Evolutionary conservation across 768 basidiomycete genomes (phyloP), one percentile per base, ranked within the genome.

Genomic region (Leccinellum rugosiceps): DNA sequence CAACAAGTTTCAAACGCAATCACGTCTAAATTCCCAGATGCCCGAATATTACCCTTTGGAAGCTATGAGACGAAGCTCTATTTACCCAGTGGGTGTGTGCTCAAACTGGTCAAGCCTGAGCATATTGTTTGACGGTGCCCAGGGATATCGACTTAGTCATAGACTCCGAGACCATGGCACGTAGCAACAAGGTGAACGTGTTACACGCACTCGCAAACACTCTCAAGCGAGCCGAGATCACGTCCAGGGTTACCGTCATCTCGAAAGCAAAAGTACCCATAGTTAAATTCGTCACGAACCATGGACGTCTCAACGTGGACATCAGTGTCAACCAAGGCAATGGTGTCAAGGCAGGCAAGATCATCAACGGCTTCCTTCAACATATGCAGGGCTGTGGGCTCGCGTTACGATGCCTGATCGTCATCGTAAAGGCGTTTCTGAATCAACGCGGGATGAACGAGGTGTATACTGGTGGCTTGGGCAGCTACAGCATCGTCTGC

Each of bases 81-180:
- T 71, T 80, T 98, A 21, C 96, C 97, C 4, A 77, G 83, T 52
- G 95, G 95, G 95, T 97, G 71, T 67, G 89, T 75, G 30, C 50
- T 34, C 19, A 44, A 32, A 50, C 8, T 30, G 14, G 13, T 49
- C 2, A 31, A 28, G 11, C 13, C 25, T 53, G 32, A 48, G 49
- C 47, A 28, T 3, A 23, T 30, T 35, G 61, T 38, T 66, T 72
- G 50, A 57, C 55, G 49, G 48, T 38, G 6, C 32, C 31, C 70
- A 96, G 96, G 26, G 97, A 98, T 71, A 97, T 98, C 64, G 97
- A 99, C 68, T 79, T 98, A 9, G 95, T 98, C 55, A 83, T 98
- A 60, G 68, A 90, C n/a, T 94, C 88, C 1, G 73, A 84, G 5
- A 78, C 80, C 5, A 89, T 95, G 83, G 88, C 84, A 26, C 82